Evolutionary conservation across 495 filamentous ascomycete genomes (phyloP), one percentile per base, ranked within the genome.

Genomic region (Talaromyces trachyspermus): DNA sequence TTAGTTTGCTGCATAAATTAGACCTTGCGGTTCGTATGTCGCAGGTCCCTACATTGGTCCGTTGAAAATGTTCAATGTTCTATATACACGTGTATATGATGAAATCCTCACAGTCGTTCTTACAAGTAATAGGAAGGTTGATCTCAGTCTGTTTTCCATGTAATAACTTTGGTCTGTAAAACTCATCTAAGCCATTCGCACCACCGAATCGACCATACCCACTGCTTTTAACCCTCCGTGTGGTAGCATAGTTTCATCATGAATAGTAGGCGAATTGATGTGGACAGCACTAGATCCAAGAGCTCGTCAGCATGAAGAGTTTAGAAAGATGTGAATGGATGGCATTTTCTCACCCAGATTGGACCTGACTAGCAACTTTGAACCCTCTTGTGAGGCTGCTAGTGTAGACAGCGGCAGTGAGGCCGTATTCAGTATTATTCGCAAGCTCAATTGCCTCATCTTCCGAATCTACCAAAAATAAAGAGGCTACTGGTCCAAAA

Each of bases 211-310:
- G 66, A 15, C 89, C 89, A 61, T 78, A 90, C 7, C 90, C 90
- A 53, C 84, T 89, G 46, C 78, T 78, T 95, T 96, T 55, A 78
- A 79, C 25, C 89, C 90, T 23, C 90, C 89, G 62, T 95, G 88
- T 5, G 89, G 87, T 45, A 95, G 59, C 15, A 69, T 69, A 10
- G 79, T 62, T 65, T 95, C 89, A 51, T 96, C 90, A 57, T 95
- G 88, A 1, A 95, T 74, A 2, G 82, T 87, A 77, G 88, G 80
- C 23, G 70, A 75, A 60, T 96, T 96, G 59, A 95, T 90, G 60
- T 95, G 89, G 22, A 96, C 85, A 24, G 85, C 84, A 14, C 43
- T 46, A 24, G 17, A 23, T 11, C 18, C 4, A 43, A 43, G 40
- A 6, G 27, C 27, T 30, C 27, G 27, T 30, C 27, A 30, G 27